phyloP scores from a whole-genome alignment of 2,329 filamentous ascomycete species.

The Emmonsiellopsis sp. region DNA sequence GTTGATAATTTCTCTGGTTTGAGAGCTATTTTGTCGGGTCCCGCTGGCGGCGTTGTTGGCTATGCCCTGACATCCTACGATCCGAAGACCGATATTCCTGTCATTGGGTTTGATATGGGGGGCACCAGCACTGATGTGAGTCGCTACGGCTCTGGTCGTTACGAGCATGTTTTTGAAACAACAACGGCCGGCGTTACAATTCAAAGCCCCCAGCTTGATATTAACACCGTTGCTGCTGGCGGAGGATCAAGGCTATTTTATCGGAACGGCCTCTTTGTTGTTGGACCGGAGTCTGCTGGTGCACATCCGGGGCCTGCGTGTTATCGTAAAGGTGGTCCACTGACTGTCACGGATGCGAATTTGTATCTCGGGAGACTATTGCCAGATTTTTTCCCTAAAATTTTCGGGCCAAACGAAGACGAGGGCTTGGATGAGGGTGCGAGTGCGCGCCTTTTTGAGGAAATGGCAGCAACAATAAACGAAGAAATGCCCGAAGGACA shows the following conservation, averaged over 20 bases:
- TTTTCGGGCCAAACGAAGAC: slow-evolving; percentile 78
- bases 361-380: slow-evolving; percentile 72
- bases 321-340: slow-evolving; percentile 79
- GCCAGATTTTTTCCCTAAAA: slow-evolving; percentile 87
- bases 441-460: slow-evolving; percentile 61
- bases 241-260: slow-evolving; percentile 58
- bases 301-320: slow-evolving; percentile 86
- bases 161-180: slow-evolving; percentile 87
- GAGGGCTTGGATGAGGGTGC: slow-evolving; percentile 65
- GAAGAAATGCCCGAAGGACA: slow-evolving; percentile 54
- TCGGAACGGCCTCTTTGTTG: slow-evolving; percentile 73
- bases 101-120: slow-evolving; percentile 92
- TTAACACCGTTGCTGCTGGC: slow-evolving; percentile 84
- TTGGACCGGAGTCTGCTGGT: slow-evolving; percentile 80
- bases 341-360: slow-evolving; percentile 92
- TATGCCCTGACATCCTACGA: slow-evolving; percentile 87
- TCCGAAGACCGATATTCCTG: slow-evolving; percentile 63
- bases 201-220: slow-evolving; percentile 79
- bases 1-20: slow-evolving; percentile 62
- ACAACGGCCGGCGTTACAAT: slow-evolving; percentile 85
- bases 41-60: slow-evolving; percentile 86
- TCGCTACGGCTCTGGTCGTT: slow-evolving; percentile 70
- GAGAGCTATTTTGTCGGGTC: slow-evolving; percentile 77
- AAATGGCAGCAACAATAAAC: slow-evolving; percentile 69
- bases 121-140: slow-evolving; percentile 86